phyloP scores from a whole-genome alignment of 2,329 filamentous ascomycete species.

The Dactylellina parvicollis region DNA sequence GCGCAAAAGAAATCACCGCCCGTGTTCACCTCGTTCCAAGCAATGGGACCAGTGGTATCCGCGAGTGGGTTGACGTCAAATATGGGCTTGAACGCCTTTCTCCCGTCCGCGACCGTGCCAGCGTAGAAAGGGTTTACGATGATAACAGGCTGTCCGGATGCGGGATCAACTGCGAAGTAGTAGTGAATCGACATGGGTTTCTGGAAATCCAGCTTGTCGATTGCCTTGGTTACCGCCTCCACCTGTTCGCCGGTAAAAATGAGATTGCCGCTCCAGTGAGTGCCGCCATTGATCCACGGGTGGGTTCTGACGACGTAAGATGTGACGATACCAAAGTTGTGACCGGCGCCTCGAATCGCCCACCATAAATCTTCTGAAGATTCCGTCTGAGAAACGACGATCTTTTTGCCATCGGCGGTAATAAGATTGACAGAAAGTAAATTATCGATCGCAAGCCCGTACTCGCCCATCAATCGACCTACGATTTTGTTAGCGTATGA shows the following conservation, averaged over 20 bases:
- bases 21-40: constrained; percentile 57
- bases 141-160: constrained; percentile 54
- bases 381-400: constrained; percentile 58
- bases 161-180: constrained; percentile 57
- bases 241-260: constrained; percentile 58
- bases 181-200: constrained; percentile 57
- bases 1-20: constrained; percentile 56
- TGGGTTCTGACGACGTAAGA: constrained; percentile 61
- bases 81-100: constrained; percentile 56
- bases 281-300: constrained; percentile 55
- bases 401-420: constrained; percentile 61
- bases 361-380: constrained; percentile 61
- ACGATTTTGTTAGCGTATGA: background rate
- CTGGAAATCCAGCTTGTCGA: constrained; percentile 55
- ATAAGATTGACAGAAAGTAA: constrained; percentile 62
- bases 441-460: constrained; percentile 61
- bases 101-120: constrained; percentile 51
- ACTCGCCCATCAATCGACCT: constrained; percentile 55
- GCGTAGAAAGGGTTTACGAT: constrained; percentile 55
- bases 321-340: constrained; percentile 64
- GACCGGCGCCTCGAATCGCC: constrained; percentile 62
- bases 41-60: constrained; percentile 54
- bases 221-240: constrained; percentile 57
- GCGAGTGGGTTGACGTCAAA: constrained; percentile 56
- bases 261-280: constrained; percentile 58